phyloP scores from a whole-genome alignment of 805 yeast species.

The Candida pseudoglaebosa region DNA sequence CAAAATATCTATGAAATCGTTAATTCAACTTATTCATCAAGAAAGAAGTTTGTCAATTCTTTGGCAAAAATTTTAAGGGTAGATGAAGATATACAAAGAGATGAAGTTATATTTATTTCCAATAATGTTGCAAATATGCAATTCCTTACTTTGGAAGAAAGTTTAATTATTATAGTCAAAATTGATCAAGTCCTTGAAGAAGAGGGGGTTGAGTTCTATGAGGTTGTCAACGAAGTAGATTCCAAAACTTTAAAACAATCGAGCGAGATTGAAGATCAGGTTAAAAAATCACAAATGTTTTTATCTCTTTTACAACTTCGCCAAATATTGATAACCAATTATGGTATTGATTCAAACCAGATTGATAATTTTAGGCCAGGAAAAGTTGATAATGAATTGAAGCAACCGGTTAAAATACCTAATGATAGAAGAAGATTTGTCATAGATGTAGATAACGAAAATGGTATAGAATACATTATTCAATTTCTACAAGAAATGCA shows the following conservation, averaged over 20 bases:
- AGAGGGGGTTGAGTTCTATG: slow-evolving; percentile 37
- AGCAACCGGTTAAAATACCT: slow-evolving; percentile 22
- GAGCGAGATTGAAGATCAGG: slow-evolving; percentile 1
- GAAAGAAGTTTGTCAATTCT: slow-evolving; percentile 37
- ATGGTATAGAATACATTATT: slow-evolving; percentile 4
- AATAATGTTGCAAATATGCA: slow-evolving; percentile 37
- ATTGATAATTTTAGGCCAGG: slow-evolving; percentile 26
- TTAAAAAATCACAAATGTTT: slow-evolving; percentile 3
- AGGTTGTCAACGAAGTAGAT: slow-evolving; percentile 14
- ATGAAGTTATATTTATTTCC: slow-evolving; percentile 22
- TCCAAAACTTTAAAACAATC: slow-evolving; percentile 7
- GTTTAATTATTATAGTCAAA: slow-evolving; percentile 38
- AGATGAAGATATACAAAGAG: slow-evolving; percentile 16
- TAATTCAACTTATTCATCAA: slow-evolving; percentile 31
- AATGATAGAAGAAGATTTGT: neutral
- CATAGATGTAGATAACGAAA: slow-evolving; percentile 2
- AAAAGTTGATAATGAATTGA: slow-evolving; percentile 29
- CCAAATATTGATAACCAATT: neutral
- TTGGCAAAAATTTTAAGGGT: slow-evolving; percentile 16
- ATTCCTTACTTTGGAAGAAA: slow-evolving; percentile 49
- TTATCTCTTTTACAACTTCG: slow-evolving; percentile 3
- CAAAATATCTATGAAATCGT: slow-evolving; percentile 41
- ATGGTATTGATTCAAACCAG: slow-evolving; percentile 7
- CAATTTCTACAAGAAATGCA: slow-evolving; percentile 10
- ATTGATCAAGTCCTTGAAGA: slow-evolving; percentile 41